These are phyloP conservation scores for Claviceps paspali DNA, from an alignment of 2,329 filamentous ascomycete species.

Conservation along the genomic window DNA sequence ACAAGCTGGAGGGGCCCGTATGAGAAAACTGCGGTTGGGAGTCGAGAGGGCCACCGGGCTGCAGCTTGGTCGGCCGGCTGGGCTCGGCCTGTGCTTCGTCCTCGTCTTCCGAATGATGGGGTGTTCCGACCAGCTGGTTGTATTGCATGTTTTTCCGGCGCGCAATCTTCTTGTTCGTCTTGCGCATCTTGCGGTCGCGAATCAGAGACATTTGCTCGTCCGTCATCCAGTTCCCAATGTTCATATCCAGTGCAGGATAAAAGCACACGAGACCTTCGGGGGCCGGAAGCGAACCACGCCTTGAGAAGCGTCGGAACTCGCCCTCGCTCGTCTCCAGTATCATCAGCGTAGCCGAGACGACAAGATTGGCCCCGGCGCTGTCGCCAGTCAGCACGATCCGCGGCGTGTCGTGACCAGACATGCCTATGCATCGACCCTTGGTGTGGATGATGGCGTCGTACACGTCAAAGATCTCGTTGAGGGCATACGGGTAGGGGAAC, in stretches of 20 bases:
- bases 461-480: conserved; percentile 36
- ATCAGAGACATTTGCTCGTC: conserved; percentile 96
- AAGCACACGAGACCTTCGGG: conserved; percentile 74
- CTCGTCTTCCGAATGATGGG: conserved; percentile 66
- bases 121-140: conserved; percentile 67
- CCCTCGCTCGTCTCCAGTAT: conserved; percentile 58
- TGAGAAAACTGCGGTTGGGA: conserved; percentile 33
- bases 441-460: conserved; percentile 23
- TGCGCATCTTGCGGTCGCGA: conserved; percentile 62
- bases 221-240: conserved; percentile 98
- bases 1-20: conserved; percentile 22
- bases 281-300: conserved; percentile 43
- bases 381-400: conserved; percentile 31
- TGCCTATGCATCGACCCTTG: conserved; percentile 26
- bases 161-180: conserved; percentile 64
- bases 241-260: conserved; percentile 89
- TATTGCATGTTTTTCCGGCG: conserved; percentile 82
- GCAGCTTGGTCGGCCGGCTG: conserved; percentile 3
- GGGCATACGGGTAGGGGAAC: conserved; percentile 30
- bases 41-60: conserved; percentile 19
- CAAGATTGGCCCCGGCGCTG: conserved; percentile 33
- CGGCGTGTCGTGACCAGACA: conserved; percentile 24
- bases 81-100: conserved; percentile 28
- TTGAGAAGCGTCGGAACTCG: conserved; percentile 15
- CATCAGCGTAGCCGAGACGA: conserved; percentile 68